Percentiles rank a stretch among this genome's conserved stretches.
phyloP scores from a whole-genome alignment of 495 filamentous ascomycete genomes.

The Aspergillus sparsus region DNA sequence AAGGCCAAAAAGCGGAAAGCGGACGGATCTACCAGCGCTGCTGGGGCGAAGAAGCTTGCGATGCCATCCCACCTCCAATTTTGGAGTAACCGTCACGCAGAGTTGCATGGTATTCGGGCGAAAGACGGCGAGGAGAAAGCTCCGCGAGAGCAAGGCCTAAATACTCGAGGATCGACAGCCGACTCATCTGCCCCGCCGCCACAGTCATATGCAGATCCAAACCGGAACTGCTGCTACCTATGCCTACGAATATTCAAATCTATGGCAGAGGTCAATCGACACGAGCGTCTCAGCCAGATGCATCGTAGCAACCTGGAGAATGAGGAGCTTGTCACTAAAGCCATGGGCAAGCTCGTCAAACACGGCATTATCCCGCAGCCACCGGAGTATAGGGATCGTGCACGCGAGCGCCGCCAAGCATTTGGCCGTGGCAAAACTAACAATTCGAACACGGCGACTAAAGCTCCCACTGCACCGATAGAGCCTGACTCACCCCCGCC shows the following conservation, averaged over 20 bases:
- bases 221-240: constrained; percentile 72
- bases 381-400: constrained; percentile 75
- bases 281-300: constrained; percentile 74
- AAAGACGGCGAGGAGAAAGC: constrained; percentile 36
- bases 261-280: constrained; percentile 65
- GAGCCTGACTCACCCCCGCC: constrained; percentile 37
- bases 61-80: constrained; percentile 74
- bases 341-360: constrained; percentile 59
- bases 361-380: constrained; percentile 39
- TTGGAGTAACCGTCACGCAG: constrained; percentile 84
- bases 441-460: constrained; percentile 33
- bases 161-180: constrained; percentile 14
- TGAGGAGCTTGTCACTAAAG: constrained; percentile 57
- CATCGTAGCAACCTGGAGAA: constrained; percentile 72
- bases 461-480: constrained; percentile 29
- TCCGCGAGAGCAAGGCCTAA: constrained; percentile 14
- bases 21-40: constrained; percentile 39
- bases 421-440: constrained; percentile 65
- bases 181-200: constrained; percentile 33
- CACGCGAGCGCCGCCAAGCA: constrained; percentile 74
- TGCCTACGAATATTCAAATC: constrained; percentile 75
- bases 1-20: constrained; percentile 76
- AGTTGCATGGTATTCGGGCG: constrained; percentile 66
- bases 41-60: constrained; percentile 51
- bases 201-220: constrained; percentile 69